Percentiles rank a stretch among this genome's conserved stretches.
phyloP scores from a whole-genome alignment of 2,329 filamentous ascomycete species.

The Exophiala mesophila region DNA sequence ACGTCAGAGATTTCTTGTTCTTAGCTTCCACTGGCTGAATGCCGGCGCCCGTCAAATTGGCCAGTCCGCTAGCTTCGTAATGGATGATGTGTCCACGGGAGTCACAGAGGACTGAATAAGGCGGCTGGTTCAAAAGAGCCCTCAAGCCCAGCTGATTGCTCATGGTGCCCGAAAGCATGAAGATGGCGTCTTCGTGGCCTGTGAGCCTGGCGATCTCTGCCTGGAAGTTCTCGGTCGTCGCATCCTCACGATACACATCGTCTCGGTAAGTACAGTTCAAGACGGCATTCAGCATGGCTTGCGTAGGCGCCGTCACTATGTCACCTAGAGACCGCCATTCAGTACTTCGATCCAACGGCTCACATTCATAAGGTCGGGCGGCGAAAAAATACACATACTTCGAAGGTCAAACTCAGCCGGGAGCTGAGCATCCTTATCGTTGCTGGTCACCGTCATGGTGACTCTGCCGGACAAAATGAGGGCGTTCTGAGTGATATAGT shows the following conservation, averaged over 20 bases:
- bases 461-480: too few relatives aligned
- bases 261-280: constrained; percentile 28
- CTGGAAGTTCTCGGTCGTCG: constrained; percentile 28
- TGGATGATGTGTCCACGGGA: constrained; percentile 33
- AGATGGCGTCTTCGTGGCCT: constrained; percentile 33
- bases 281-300: constrained; percentile 30
- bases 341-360: too few relatives aligned
- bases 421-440: background rate
- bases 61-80: constrained; percentile 31
- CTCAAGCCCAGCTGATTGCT: constrained; percentile 37
- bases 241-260: constrained; percentile 32
- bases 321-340: background rate
- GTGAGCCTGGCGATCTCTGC: constrained; percentile 30
- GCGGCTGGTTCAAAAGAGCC: constrained; percentile 31
- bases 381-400: constrained; percentile 1
- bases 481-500: too few relatives aligned
- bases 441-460: too few relatives aligned
- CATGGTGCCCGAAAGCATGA: constrained; percentile 36
- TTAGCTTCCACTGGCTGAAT: constrained; percentile 22
- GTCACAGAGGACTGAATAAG: constrained; percentile 33
- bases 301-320: constrained; percentile 4
- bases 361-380: too few relatives aligned
- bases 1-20: constrained; percentile 34
- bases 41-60: constrained; percentile 32
- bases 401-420: constrained; percentile 4